phyloP scores from a whole-genome alignment of 108 stramenopile species.

The Skeletonema marinoi region DNA sequence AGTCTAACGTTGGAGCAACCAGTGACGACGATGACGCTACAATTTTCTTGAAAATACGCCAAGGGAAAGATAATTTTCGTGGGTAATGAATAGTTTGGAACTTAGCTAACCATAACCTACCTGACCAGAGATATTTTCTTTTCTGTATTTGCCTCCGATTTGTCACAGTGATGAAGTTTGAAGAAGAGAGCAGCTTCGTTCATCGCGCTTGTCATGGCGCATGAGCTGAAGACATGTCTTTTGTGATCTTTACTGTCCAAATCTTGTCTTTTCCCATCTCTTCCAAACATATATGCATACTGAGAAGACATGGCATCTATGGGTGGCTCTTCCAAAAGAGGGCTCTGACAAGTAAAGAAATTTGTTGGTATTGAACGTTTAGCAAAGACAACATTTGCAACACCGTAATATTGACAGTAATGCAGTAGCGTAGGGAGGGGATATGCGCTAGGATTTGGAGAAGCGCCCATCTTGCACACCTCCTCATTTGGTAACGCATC shows the following conservation, averaged over 20 bases:
- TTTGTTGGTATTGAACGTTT: constrained; percentile 67
- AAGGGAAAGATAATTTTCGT: constrained; percentile 73
- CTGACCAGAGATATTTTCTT: constrained; percentile 15
- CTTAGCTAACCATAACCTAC: not conserved
- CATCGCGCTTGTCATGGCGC: constrained; percentile 67
- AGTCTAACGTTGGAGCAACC: constrained; percentile 59
- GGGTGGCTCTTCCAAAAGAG: constrained; percentile 64
- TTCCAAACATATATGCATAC: constrained; percentile 10
- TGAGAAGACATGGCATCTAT: constrained; percentile 43
- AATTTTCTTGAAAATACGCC: constrained; percentile 69
- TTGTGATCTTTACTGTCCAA: constrained; percentile 52
- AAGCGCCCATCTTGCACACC: constrained; percentile 23
- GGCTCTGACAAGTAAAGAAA: constrained; percentile 72
- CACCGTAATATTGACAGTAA: constrained; percentile 79
- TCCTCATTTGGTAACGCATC: constrained; percentile 32
- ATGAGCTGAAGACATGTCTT: constrained; percentile 70
- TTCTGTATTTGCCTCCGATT: constrained; percentile 56
- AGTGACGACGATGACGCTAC: constrained; percentile 48
- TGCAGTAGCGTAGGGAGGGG: constrained; percentile 68
- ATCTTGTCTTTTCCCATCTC: not conserved
- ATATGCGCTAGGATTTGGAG: constrained; percentile 18
- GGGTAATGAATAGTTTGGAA: constrained; percentile 8
- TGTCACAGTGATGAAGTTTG: constrained; percentile 79
- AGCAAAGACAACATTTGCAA: constrained; percentile 68
- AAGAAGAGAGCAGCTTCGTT: constrained; percentile 80